Base-by-base conservation (phyloP, 169 alveolate species). In the Plasmodium coatneyi region DNA sequence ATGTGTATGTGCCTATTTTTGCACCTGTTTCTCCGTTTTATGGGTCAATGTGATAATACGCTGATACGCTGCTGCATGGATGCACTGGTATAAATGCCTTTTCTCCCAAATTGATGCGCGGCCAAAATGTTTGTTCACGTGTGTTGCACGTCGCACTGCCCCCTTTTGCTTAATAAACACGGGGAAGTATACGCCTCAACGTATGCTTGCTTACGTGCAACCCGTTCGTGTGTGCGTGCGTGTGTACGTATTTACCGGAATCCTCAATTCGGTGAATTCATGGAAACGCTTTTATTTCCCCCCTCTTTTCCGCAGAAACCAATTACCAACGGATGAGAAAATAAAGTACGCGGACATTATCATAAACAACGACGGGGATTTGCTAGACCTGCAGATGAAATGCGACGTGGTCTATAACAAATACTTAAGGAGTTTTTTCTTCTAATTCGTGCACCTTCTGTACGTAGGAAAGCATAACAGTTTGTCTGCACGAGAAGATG, bases 321-420 rank as follows among this genome's bases (percentile, higher is more conserved):
- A 91, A 80, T 39, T 91, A 32, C 92, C 95, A 14, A 91, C 91
- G 41, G 95, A 91, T 91, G 95, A 81, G 72, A 91, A 91, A 72
- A 91, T 91, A 70, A 80, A 81, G 52, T 82, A 70, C 43, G 91
- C 95, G 32, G 95, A 91, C 41, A 91, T 91, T 81, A 82, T 91
- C 71, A 91, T 91, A 80, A 91, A 91, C 95, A 91, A 91, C 30
- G 95, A 91, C 43, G 95, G 92, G 56, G 95, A 91, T 91, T 80
- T 91, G 49, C n/a, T 81, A 81, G 92, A 91, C 80, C 60, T 91
- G 80, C 80, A 91, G 71, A 91, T 80, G 92, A 91, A 91, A 52
- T 91, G 95, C 41, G 95, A 91, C 56, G 95, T 81, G 30, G 95
- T 91, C 30, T 91, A 71, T 82, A 82, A 91, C 79, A 91, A 91